phyloP scores from a whole-genome alignment of 768 basidiomycete genomes.

The Lactarius hatsudake region DNA sequence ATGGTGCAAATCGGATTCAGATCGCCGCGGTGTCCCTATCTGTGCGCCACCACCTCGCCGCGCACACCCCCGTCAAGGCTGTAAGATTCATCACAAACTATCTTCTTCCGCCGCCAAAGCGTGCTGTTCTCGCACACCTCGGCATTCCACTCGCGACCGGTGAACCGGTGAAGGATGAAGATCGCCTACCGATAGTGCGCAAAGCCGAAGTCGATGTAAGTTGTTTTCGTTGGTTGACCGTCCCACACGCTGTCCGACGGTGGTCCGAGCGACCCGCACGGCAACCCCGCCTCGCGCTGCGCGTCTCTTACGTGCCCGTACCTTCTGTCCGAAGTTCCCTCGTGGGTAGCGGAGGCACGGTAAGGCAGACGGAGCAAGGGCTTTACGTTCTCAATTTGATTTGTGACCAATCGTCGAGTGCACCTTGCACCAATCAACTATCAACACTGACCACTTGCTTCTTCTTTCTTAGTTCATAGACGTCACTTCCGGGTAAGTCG shows the following conservation, averaged over 20 bases:
- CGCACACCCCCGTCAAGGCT: constrained; percentile 57
- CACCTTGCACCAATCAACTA: neutral
- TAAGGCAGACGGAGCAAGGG: neutral
- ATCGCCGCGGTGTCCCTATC: constrained; percentile 61
- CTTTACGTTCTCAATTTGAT: neutral
- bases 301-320: neutral
- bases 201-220: constrained; percentile 78
- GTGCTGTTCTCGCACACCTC: constrained; percentile 70
- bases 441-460: constrained; percentile 14
- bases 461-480: constrained; percentile 62
- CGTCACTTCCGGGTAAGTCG: constrained; percentile 61
- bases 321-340: constrained; percentile 8
- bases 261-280: too few relatives aligned
- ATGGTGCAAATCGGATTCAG: constrained; percentile 36
- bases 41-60: constrained; percentile 53
- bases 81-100: constrained; percentile 69
- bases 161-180: constrained; percentile 44
- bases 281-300: constrained; percentile 5
- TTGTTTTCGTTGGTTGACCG: constrained; percentile 10
- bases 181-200: constrained; percentile 52
- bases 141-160: constrained; percentile 70
- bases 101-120: constrained; percentile 72
- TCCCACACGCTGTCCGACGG: neutral
- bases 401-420: neutral
- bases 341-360: neutral